Conservation (phyloP, 257 asterid genomes). For the Nicotiana attenuata region DNA sequence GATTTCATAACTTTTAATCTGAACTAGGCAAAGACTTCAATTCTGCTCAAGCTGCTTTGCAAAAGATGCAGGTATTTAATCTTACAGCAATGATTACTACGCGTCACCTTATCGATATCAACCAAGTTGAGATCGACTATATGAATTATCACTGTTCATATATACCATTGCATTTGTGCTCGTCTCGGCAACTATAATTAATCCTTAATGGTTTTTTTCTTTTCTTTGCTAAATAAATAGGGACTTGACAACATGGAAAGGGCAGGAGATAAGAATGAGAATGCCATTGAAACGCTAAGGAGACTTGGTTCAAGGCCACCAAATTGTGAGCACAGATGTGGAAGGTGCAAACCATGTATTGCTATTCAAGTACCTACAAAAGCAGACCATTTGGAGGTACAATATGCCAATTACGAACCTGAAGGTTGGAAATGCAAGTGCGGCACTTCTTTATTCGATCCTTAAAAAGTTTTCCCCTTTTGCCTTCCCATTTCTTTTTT, state of each 20-base stretch:
- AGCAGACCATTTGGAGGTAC: constrained; percentile 5
- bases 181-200: background rate
- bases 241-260: background rate
- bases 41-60: background rate
- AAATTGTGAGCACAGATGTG: constrained; percentile 31
- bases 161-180: background rate
- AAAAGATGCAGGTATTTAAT: background rate
- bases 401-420: constrained; percentile 33
- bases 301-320: constrained; percentile 37
- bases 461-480: constrained; percentile 5
- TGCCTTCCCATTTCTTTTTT: background rate
- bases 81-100: background rate
- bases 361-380: constrained; percentile 27
- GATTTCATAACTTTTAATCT: background rate
- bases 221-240: background rate
- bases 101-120: too few relatives aligned
- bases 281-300: background rate
- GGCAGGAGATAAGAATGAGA: background rate
- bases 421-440: constrained; percentile 39
- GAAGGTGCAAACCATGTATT: constrained; percentile 29
- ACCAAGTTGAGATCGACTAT: background rate
- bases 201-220: background rate
- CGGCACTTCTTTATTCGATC: constrained; percentile 15
- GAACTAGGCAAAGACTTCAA: background rate
- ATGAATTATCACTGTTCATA: background rate